Percentiles rank a stretch among this genome's conserved stretches.
These are phyloP conservation scores for Jatropha multifida DNA, from an alignment of 441 rosid genomes.

Conservation along the genomic window DNA sequence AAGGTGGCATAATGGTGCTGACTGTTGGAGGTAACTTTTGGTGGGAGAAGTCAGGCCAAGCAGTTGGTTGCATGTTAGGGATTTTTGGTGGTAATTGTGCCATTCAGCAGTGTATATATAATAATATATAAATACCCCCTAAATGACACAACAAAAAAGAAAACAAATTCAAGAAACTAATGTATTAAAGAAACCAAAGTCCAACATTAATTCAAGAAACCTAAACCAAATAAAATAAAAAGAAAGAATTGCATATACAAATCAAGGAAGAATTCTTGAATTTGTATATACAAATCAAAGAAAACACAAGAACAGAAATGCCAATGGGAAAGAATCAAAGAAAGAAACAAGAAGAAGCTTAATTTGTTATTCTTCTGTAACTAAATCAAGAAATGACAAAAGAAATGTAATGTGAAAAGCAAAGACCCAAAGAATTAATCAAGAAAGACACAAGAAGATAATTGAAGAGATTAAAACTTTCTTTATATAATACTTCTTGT, in stretches of 20 bases:
- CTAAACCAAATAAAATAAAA: neutral
- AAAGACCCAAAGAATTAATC: neutral
- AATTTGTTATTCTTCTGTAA: neutral
- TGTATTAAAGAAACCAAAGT: neutral
- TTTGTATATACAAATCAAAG: neutral
- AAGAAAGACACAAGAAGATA: neutral
- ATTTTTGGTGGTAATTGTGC: slow-evolving; percentile 94
- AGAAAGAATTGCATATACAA: neutral
- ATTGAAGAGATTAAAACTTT: too few relatives aligned
- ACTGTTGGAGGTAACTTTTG: slow-evolving; percentile 32
- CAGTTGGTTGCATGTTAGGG: slow-evolving; percentile 56
- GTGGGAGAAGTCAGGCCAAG: slow-evolving; percentile 67
- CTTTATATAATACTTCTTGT: too few relatives aligned
- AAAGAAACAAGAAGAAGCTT: neutral
- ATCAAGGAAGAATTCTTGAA: neutral
- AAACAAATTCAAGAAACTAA: neutral
- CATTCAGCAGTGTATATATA: slow-evolving; percentile 35
- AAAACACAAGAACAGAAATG: neutral
- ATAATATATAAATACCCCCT: neutral
- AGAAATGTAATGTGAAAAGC: too few relatives aligned
- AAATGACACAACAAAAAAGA: slow-evolving; percentile 1
- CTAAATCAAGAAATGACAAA: neutral
- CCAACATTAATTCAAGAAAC: neutral
- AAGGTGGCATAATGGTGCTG: neutral
- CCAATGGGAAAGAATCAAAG: neutral